A percentile compares a stretch with the other conserved stretches of the same genome.
These are phyloP conservation scores for Hyphopichia buzzinii DNA, from an alignment of 1,139 yeast species.

Conservation along the genomic window DNA sequence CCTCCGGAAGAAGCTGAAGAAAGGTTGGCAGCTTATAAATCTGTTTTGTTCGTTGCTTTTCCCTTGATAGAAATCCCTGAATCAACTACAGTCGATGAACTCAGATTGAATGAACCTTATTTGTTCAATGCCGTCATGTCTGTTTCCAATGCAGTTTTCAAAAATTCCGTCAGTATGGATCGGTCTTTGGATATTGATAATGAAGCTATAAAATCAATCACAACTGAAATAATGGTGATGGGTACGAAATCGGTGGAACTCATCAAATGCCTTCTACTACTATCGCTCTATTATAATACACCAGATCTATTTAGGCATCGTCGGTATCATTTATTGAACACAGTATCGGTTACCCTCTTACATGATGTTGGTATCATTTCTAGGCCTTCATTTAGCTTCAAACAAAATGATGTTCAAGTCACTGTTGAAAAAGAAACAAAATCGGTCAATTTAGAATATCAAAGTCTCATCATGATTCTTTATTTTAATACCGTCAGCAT, in stretches of 20 bases:
- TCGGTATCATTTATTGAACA: conserved; percentile 68
- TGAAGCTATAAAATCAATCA: conserved; percentile 54
- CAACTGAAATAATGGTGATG: conserved; percentile 61
- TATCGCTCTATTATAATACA: conserved; percentile 78
- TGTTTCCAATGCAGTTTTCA: conserved; percentile 46
- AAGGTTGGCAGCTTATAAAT: conserved; percentile 43
- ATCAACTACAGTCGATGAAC: conserved; percentile 39
- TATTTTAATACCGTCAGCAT: conserved; percentile 53
- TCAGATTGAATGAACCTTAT: conserved; percentile 55
- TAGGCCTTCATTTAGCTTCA: conserved; percentile 37
- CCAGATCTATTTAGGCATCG: conserved; percentile 81
- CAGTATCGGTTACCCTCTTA: conserved; percentile 65
- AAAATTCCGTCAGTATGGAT: conserved; percentile 30
- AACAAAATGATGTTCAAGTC: conserved; percentile 35
- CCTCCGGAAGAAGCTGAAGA: conserved; percentile 48
- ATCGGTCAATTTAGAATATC: conserved; percentile 31
- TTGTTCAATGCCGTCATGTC: conserved; percentile 67
- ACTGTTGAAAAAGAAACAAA: conserved; percentile 12
- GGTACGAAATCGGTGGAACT: conserved; percentile 76
- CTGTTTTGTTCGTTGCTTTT: conserved; percentile 35
- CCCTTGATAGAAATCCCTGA: conserved; percentile 57
- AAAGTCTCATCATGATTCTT: conserved; percentile 45
- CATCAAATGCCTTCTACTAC: conserved; percentile 56
- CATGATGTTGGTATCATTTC: conserved; percentile 77
- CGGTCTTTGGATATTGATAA: conserved; percentile 48